phyloP scores from a whole-genome alignment of 176 grass and related monocot genomes.

The Juncus inflexus region DNA sequence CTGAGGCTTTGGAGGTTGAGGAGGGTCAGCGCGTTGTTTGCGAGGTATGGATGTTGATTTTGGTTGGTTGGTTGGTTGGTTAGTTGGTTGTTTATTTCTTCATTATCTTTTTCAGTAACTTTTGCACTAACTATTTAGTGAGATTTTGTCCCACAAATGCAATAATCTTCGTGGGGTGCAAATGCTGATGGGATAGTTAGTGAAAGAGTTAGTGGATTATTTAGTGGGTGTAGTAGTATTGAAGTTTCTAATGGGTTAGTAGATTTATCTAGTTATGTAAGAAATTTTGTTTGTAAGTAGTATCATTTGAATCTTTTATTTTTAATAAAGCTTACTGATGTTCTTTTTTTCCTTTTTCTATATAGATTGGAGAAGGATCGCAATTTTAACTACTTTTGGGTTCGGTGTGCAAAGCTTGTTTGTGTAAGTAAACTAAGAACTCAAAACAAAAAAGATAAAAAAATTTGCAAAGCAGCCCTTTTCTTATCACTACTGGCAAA shows the following conservation, averaged over 20 bases:
- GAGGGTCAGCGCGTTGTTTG: slow-evolving; percentile 94
- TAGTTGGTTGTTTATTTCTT: background rate
- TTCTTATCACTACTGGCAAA: no score
- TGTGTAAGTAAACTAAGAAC: slow-evolving; percentile 51
- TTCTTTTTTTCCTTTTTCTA: slow-evolving; percentile 23
- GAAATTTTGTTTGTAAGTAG: no score
- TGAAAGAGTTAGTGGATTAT: background rate
- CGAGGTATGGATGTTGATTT: slow-evolving; percentile 43
- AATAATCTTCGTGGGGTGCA: background rate
- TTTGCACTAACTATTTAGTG: no score
- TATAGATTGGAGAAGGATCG: slow-evolving; percentile 88
- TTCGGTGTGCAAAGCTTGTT: slow-evolving; percentile 88
- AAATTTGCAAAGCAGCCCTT: no score
- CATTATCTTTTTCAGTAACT: background rate
- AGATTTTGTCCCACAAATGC: no score
- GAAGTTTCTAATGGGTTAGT: background rate
- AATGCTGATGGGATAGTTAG: background rate
- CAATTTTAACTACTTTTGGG: slow-evolving; percentile 96
- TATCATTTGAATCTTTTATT: background rate
- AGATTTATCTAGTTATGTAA: no score
- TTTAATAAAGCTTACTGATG: background rate
- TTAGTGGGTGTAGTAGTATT: background rate
- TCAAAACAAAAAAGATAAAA: background rate
- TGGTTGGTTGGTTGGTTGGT: background rate
- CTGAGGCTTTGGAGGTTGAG: slow-evolving; percentile 93